Base-by-base conservation (phyloP, 2,329 filamentous ascomycete genomes). In the Emmonsiellopsis sp. region DNA sequence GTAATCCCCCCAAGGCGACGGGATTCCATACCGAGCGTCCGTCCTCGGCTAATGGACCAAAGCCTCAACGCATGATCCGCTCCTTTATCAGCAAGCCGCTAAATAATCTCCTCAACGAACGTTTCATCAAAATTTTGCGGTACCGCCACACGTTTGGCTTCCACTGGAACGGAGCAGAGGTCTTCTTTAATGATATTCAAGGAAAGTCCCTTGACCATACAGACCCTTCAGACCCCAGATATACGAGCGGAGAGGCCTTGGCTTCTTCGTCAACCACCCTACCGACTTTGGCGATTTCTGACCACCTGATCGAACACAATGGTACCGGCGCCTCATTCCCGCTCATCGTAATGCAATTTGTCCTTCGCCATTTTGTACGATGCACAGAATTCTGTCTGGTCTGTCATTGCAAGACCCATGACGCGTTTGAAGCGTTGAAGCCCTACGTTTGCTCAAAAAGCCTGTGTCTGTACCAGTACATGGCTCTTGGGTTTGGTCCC, bases 361-460 rank as follows among this genome's bases (percentile, higher is more conserved):
- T 83, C 0, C 73, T 95, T 31, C 83, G 85, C 1, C 87, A 90
- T 61, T 82, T 95, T 55, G 79, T 87, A 6, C 84, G 82, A 55
- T 95, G 88, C 65, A 89, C 87, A 0, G 84, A 93, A 52, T 95
- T 92, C 67, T 96, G 91, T 67, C 78, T 95, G 52, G 83, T 91
- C 27, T 96, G 91, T 62, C 87, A 94, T 67, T 79, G 80, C 59
- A 84, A 78, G 59, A 77, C 88, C 37, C 68, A 79, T 1, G 77
- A 76, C 2, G 78, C 81, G 0, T 83, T 92, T 39, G 73, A 76
- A 57, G 71, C 74, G 0, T 53, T 77, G 33, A 76, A 74, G 55
- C 74, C 74, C 2, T 88, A 86, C 56, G 88, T 95, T 44, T 96
- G 91, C 69, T 80, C 81, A 21, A 78, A 81, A 10, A 74, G 78